A percentile compares a stretch with the other conserved stretches of the same genome.
phyloP scores from a whole-genome alignment of 441 rosid genomes.

The Erodium moschatum region DNA sequence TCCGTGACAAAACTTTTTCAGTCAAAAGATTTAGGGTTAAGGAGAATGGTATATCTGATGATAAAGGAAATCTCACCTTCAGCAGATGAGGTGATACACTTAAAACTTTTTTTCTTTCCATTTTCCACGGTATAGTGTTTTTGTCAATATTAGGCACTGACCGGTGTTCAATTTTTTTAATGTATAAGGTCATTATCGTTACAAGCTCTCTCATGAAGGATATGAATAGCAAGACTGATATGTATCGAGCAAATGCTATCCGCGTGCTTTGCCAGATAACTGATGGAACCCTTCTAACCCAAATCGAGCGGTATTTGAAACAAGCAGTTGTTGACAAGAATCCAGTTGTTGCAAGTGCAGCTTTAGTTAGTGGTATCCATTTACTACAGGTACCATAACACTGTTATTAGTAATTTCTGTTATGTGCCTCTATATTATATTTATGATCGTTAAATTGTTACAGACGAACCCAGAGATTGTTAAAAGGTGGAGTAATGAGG shows the following conservation, averaged over 20 bases:
- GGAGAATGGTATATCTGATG: constrained; percentile 97
- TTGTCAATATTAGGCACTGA: constrained; percentile 17
- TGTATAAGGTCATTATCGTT: constrained; percentile 73
- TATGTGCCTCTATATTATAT: neutral
- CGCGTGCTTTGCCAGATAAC: constrained; percentile 92
- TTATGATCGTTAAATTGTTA: constrained; percentile 15
- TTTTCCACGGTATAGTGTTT: neutral
- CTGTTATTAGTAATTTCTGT: neutral
- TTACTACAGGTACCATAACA: constrained; percentile 60
- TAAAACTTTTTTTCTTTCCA: neutral
- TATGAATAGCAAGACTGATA: constrained; percentile 96
- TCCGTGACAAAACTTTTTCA: constrained; percentile 95
- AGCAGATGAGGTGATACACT: constrained; percentile 72
- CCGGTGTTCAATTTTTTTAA: constrained; percentile 13
- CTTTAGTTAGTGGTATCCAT: constrained; percentile 96
- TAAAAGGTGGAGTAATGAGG: constrained; percentile 98
- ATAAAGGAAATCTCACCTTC: constrained; percentile 97
- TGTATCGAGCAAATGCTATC: constrained; percentile 96
- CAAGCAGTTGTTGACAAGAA: constrained; percentile 99
- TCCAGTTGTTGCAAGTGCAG: constrained; percentile 98
- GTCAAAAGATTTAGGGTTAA: constrained; percentile 75
- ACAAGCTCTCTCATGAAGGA: constrained; percentile 99
- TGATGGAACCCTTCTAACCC: constrained; percentile 87
- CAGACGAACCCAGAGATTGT: constrained; percentile 97
- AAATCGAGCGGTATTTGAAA: constrained; percentile 86